Evolutionary conservation across 371 early-diverging fungal species (phyloP).

Genomic region (Batkoa obscura): DNA sequence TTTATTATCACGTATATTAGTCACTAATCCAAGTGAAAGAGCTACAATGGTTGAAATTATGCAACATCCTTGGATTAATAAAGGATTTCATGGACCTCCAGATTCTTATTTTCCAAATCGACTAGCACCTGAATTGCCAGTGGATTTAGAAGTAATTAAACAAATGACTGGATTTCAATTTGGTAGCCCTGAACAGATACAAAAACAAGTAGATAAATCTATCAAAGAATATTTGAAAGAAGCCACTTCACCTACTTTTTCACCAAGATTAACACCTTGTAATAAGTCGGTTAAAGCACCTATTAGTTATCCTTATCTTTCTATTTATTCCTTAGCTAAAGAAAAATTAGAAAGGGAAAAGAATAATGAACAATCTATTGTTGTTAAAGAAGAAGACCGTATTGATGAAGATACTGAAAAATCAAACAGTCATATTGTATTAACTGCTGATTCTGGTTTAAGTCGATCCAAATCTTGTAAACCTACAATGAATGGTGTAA

Average conservation of each 20-base stretch:
- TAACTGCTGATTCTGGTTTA: neutral
- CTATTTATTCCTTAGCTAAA: conserved; percentile 69
- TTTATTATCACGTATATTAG: conserved; percentile 58
- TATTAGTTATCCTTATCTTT: conserved; percentile 43
- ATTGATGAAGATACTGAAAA: neutral
- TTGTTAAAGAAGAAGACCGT: neutral
- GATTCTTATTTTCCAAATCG: conserved; percentile 48
- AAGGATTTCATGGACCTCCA: conserved; percentile 40
- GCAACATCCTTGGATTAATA: conserved; percentile 76
- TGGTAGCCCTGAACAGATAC: conserved; percentile 52
- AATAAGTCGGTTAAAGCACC: conserved; percentile 5
- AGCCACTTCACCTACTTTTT: conserved; percentile 11
- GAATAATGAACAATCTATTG: neutral
- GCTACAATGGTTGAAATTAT: conserved; percentile 56
- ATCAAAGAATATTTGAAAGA: conserved; percentile 19
- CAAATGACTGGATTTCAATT: conserved; percentile 84
- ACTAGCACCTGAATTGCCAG: conserved; percentile 37
- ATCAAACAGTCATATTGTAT: neutral
- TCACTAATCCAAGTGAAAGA: conserved; percentile 48
- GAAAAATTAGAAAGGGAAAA: conserved; percentile 50
- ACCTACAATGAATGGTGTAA: neutral
- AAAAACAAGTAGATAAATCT: conserved; percentile 30
- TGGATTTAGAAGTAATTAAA: conserved; percentile 53
- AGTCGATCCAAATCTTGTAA: neutral
- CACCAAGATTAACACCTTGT: neutral